Evolutionary conservation across 176 grass and related monocot species (phyloP), one percentile per base, ranked within the genome.

Genomic region (Chrysopogon serrulatus): DNA sequence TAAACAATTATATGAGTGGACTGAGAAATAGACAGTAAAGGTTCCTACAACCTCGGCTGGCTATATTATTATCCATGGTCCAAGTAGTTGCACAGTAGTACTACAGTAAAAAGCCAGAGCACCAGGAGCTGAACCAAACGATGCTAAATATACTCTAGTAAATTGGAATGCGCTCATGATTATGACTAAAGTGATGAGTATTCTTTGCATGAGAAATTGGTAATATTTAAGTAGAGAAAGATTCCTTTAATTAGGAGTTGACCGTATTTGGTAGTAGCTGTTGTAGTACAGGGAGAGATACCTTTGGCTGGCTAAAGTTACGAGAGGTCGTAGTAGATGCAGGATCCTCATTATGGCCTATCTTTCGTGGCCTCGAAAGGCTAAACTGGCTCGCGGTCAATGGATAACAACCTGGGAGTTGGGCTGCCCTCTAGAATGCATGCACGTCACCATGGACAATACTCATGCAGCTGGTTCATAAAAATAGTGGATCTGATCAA

Each of bases 311-410:
- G 43, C 28, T 48, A 35, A 17, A 65, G 18, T 36, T 62, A 48
- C 28, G 64, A 81, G 64, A 70, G 64, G 82, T 60, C 77, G 35
- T 3, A 59, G n/a, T 37, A 44, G 34, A 73, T 24, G 15, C 18
- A 78, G 65, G 35, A 48, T 86, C 34, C 34, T 28, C 43, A 56
- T 71, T 23, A 45, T 81, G 71, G 71, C 71, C 34, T 27, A 43
- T 85, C 83, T 73, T 86, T 86, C 83, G 43, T 5, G 17, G 44
- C 83, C 73, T 82, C 88, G 65, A 90, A 90, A 86, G 73, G 79
- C 83, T 90, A 90, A 90, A 65, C 41, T 35, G 83, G 61, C 63
- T 76, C 39, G 8, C 70, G 48, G n/a, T n/a, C n/a, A n/a, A n/a
- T n/a, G n/a, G n/a, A n/a, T n/a, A n/a, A n/a, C n/a, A n/a, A n/a